A percentile compares a stretch with the other conserved stretches of the same genome.
Conservation (phyloP, 2,329 filamentous ascomycete genomes). For the Pseudogymnoascus sp. region DNA sequence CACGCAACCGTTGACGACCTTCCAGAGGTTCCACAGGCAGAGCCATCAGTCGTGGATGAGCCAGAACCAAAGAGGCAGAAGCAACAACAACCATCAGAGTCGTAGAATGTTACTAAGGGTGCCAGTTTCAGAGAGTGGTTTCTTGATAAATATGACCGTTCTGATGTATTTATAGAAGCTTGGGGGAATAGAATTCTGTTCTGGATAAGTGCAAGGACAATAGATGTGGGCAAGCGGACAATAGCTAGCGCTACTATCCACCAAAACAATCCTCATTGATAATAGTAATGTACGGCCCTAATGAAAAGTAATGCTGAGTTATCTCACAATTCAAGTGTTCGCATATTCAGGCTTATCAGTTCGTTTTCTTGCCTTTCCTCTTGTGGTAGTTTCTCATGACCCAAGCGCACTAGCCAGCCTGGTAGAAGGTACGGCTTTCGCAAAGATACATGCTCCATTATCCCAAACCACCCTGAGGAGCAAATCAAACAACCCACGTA, state of each 20-base stretch:
- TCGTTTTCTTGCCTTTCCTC: not conserved
- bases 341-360: not conserved
- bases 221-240: too few relatives aligned
- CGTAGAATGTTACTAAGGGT: not conserved
- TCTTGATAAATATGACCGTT: not conserved
- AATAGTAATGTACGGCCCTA: not conserved
- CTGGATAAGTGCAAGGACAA: not conserved
- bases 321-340: not conserved
- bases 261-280: not conserved
- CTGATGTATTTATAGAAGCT: not conserved
- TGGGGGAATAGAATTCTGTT: not conserved
- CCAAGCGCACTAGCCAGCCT: not conserved
- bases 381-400: not conserved
- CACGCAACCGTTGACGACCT: constrained; percentile 25
- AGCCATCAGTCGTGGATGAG: constrained; percentile 22
- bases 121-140: not conserved
- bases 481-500: not conserved
- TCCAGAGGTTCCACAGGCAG: constrained; percentile 31
- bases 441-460: not conserved
- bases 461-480: not conserved
- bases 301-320: not conserved
- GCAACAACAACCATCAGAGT: constrained; percentile 7
- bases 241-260: not conserved
- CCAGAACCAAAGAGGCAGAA: constrained; percentile 30
- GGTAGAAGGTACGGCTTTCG: not conserved